These are phyloP conservation scores for Eimeria necatrix DNA, from an alignment of 169 alveolate genomes.

Conservation along the genomic window DNA sequence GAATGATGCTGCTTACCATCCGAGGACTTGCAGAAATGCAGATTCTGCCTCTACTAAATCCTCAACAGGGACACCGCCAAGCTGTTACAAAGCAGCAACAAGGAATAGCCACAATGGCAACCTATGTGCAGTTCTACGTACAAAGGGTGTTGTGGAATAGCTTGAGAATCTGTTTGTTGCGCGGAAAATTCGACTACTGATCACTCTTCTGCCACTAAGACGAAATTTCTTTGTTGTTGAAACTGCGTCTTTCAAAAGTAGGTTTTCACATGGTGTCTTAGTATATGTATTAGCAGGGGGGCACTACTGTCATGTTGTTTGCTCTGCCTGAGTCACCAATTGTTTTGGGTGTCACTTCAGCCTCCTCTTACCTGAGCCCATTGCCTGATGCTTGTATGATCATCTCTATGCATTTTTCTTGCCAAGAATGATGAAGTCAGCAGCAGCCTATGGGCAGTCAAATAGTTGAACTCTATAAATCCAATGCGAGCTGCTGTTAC, in stretches of 20 bases:
- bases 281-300: too few relatives aligned
- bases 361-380: constrained; percentile 79
- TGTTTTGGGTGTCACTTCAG: too few relatives aligned
- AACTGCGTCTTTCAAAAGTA: too few relatives aligned
- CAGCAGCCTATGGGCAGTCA: constrained; percentile 80
- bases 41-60: constrained; percentile 69
- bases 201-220: too few relatives aligned
- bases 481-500: constrained; percentile 67
- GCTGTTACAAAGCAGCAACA: constrained; percentile 61
- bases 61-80: constrained; percentile 65
- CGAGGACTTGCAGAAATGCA: constrained; percentile 72
- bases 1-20: constrained; percentile 8
- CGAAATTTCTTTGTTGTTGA: too few relatives aligned
- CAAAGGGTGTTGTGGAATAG: too few relatives aligned
- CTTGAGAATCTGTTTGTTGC: too few relatives aligned
- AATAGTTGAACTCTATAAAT: constrained; percentile 70
- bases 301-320: too few relatives aligned
- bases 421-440: constrained; percentile 77
- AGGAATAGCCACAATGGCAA: neutral
- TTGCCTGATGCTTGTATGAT: constrained; percentile 71
- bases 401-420: constrained; percentile 69
- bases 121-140: too few relatives aligned
- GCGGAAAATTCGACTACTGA: too few relatives aligned
- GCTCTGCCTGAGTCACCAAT: too few relatives aligned
- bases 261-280: too few relatives aligned